A percentile compares a stretch with the other conserved stretches of the same genome.
Evolutionary conservation across 768 basidiomycete genomes (phyloP).

Genomic region (Podaxis mareebaensis): DNA sequence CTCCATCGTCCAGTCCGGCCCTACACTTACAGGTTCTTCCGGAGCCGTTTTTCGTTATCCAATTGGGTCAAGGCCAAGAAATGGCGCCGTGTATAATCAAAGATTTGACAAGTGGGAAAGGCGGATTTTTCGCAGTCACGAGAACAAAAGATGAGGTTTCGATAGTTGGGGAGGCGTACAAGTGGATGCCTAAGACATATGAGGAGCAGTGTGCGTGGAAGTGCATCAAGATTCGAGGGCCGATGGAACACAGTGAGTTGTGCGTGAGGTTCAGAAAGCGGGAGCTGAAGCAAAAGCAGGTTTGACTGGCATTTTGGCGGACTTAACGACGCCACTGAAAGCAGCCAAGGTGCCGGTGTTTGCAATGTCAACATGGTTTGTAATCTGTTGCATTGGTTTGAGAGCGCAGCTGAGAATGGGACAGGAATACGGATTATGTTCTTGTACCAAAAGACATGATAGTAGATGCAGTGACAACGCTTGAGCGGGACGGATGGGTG

Average conservation of each 20-base stretch:
- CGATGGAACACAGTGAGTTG: conserved; percentile 64
- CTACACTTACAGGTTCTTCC: conserved; percentile 48
- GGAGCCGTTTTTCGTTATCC: conserved; percentile 45
- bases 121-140: conserved; percentile 53
- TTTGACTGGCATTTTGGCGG: conserved; percentile 57
- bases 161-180: conserved; percentile 47
- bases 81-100: conserved; percentile 37
- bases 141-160: conserved; percentile 63
- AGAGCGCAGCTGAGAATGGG: background rate
- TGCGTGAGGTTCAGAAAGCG: background rate
- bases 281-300: conserved; percentile 30
- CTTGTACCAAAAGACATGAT: conserved; percentile 50
- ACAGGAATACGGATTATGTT: conserved; percentile 69
- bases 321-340: conserved; percentile 55
- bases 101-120: conserved; percentile 26
- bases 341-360: conserved; percentile 54
- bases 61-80: conserved; percentile 37
- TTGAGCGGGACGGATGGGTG: conserved; percentile 55
- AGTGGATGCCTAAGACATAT: conserved; percentile 35
- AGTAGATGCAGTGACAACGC: conserved; percentile 38
- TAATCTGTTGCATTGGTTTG: background rate
- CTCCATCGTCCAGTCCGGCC: conserved; percentile 45
- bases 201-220: conserved; percentile 48
- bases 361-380: conserved; percentile 63
- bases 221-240: conserved; percentile 63